These are phyloP conservation scores for Rhododendron ovatum DNA, from an alignment of 148 eudicot genomes.

Conservation along the genomic window DNA sequence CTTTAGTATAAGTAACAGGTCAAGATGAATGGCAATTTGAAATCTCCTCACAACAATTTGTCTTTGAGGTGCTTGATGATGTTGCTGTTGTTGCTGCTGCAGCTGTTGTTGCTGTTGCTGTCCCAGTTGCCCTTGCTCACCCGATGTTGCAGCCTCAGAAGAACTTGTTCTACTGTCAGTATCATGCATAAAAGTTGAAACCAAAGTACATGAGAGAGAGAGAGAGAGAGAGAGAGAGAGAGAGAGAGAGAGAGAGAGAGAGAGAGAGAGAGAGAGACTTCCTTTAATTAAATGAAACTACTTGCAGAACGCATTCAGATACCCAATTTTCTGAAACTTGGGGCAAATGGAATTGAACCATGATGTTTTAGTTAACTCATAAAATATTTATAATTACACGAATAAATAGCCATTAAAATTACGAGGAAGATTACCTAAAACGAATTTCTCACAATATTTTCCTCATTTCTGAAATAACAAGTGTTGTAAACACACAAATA, in stretches of 20 bases:
- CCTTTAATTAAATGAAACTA: not conserved
- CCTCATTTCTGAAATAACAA: not conserved
- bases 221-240: not conserved
- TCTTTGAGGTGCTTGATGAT: conserved; percentile 70
- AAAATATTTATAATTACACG: not conserved
- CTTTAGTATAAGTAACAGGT: conserved; percentile 81
- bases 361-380: not conserved
- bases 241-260: not conserved
- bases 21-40: conserved; percentile 93
- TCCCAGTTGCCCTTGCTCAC: conserved; percentile 60
- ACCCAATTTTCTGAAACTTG: not conserved
- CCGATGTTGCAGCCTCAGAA: conserved; percentile 49
- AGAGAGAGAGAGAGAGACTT: not conserved
- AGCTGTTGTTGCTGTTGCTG: conserved; percentile 32
- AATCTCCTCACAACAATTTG: conserved; percentile 88
- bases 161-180: conserved; percentile 45
- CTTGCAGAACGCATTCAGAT: not conserved
- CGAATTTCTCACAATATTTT: not conserved
- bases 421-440: not conserved
- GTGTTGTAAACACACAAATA: not conserved
- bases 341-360: not conserved
- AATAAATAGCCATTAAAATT: not conserved
- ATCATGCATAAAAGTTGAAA: conserved; percentile 14
- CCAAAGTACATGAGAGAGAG: not conserved
- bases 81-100: conserved; percentile 56